Percentiles rank a stretch among this genome's conserved stretches.
phyloP scores from a whole-genome alignment of 768 basidiomycete genomes.

The Lactarius quietus region DNA sequence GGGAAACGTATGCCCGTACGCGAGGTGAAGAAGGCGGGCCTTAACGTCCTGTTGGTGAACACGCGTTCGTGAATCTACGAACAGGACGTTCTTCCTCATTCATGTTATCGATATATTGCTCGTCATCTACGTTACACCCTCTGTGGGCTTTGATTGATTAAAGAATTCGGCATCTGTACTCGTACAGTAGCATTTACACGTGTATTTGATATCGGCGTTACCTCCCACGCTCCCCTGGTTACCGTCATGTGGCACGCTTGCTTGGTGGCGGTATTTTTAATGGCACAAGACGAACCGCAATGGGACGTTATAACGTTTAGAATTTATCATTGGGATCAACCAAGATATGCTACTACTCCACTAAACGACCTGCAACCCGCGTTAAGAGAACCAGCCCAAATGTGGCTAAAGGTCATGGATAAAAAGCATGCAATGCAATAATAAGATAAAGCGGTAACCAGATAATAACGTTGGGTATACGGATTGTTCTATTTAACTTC shows the following conservation, averaged over 20 bases:
- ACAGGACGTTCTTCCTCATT: background rate
- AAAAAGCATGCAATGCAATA: constrained; percentile 1
- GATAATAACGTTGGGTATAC: constrained; percentile 16
- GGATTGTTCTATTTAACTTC: background rate
- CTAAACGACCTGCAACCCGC: background rate
- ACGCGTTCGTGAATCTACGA: constrained; percentile 12
- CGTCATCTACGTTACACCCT: background rate
- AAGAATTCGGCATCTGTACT: background rate
- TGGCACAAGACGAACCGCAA: no score
- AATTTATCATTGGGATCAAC: constrained; percentile 5
- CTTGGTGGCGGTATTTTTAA: no score
- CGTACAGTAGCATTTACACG: background rate
- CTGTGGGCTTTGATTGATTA: background rate
- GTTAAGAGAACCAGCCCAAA: constrained; percentile 9
- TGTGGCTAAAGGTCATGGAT: background rate
- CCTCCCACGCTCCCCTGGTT: background rate
- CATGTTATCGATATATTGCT: background rate
- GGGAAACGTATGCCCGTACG: constrained; percentile 42
- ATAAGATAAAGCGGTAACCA: constrained; percentile 15
- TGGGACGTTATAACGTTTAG: background rate
- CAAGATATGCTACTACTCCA: background rate
- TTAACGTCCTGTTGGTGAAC: constrained; percentile 53
- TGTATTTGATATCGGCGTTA: background rate
- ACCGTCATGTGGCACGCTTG: no score
- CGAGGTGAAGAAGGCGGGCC: constrained; percentile 62